Evolutionary conservation across 805 yeast genomes (phyloP).

Genomic region (Saturnispora kantuleensis): DNA sequence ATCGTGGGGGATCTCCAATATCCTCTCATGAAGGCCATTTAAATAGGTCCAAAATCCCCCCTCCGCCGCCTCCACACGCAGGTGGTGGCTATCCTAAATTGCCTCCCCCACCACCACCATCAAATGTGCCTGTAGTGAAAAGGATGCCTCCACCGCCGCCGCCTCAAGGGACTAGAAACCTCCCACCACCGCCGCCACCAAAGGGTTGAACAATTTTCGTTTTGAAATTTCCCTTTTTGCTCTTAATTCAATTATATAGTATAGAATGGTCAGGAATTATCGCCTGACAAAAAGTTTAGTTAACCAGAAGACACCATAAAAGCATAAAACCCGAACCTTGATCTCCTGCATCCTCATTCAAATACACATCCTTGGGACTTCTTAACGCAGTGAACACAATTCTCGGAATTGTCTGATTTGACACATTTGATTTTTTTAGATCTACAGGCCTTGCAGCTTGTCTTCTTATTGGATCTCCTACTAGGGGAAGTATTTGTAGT

Average conservation of each 20-base stretch:
- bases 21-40: too few species aligned
- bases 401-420: constrained; percentile 18
- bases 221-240: background rate
- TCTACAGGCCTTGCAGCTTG: constrained; percentile 27
- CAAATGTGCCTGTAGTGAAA: background rate
- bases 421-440: constrained; percentile 28
- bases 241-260: background rate
- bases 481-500: background rate
- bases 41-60: background rate
- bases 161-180: background rate
- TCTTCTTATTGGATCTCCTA: constrained; percentile 22
- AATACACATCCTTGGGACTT: constrained; percentile 31
- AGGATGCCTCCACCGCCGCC: constrained; percentile 2
- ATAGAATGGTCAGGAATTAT: too few species aligned
- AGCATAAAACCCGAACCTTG: too few species aligned
- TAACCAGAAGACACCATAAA: too few species aligned
- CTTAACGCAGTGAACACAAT: constrained; percentile 24
- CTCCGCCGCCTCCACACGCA: constrained; percentile 12
- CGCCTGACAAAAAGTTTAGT: too few species aligned
- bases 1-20: background rate
- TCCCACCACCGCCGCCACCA: constrained; percentile 10
- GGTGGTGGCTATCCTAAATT: background rate
- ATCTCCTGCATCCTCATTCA: constrained; percentile 41
- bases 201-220: background rate
- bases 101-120: constrained; percentile 8